Base-by-base conservation (phyloP, 2,329 filamentous ascomycete genomes). In the Capronia epimyces region DNA sequence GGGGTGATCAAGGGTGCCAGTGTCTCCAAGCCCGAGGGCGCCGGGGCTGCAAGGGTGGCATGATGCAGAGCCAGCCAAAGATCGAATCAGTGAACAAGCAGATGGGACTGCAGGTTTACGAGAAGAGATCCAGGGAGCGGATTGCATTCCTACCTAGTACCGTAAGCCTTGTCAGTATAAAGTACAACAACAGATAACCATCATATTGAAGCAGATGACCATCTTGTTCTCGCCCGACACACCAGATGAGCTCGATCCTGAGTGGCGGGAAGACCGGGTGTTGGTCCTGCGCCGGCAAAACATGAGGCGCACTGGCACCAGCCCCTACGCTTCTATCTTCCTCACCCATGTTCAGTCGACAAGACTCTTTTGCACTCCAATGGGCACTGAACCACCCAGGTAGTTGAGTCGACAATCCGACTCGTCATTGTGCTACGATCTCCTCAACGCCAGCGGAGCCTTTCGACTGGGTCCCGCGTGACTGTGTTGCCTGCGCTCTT, bases 41-140 rank as follows among this genome's bases (percentile, higher is more conserved):
- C 29, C n/a, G 29, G 29, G 3, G 29, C 29, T 52, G 50, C 50
- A 52, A 44, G 27, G 36, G 50, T 52, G 50, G 50, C 39, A 52
- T 52, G 50, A 52, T 39, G 34, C 6, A 25, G 20, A 22, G 20
- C 21, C 5, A 9, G 24, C 10, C 3, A 4, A 15, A 15, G 15
- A 5, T 3, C n/a, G 5, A 25, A 39, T 13, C 32, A 36, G 32
- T 13, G n/a, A 15, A 36, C 32, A 15, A 15, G 32, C 12, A 36
- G 16, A 36, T n/a, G n/a, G 6, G 25, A n/a, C n/a, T n/a, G n/a
- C n/a, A n/a, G n/a, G n/a, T n/a, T n/a, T n/a, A n/a, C n/a, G n/a
- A n/a, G n/a, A n/a, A n/a, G n/a, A n/a, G n/a, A n/a, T n/a, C n/a
- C n/a, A n/a, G n/a, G n/a, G n/a, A n/a, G n/a, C n/a, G n/a, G n/a